Conservation (phyloP, 2,329 filamentous ascomycete genomes). For the Fusarium mangiferae region DNA sequence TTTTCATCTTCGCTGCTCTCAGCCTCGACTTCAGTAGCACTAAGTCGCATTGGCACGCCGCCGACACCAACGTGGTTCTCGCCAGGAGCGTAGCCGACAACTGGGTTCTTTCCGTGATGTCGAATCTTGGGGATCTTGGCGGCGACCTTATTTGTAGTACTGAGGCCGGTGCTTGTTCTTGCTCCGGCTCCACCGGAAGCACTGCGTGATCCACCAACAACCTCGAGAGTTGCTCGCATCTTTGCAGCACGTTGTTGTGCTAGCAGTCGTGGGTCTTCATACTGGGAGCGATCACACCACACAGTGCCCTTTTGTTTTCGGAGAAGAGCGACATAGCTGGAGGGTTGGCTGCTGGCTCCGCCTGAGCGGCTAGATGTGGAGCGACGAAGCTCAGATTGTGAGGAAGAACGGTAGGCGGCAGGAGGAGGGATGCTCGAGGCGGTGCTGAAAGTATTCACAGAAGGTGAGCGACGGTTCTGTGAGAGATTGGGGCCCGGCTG, state of each 20-base stretch:
- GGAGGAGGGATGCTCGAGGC: slow-evolving; percentile 73
- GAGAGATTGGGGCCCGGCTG: slow-evolving; percentile 47
- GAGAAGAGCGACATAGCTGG: slow-evolving; percentile 95
- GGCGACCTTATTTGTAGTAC: slow-evolving; percentile 72
- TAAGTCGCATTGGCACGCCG: slow-evolving; percentile 89
- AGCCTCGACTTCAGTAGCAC: slow-evolving; percentile 94
- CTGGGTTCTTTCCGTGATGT: slow-evolving; percentile 83
- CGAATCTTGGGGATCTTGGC: slow-evolving; percentile 94
- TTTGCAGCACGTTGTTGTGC: slow-evolving; percentile 90
- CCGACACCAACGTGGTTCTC: slow-evolving; percentile 78
- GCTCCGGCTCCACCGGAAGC: slow-evolving; percentile 47
- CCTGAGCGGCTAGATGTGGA: slow-evolving; percentile 85
- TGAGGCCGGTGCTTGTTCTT: slow-evolving; percentile 72
- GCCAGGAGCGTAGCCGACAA: slow-evolving; percentile 81
- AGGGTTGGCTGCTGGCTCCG: slow-evolving; percentile 62
- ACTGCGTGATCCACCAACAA: slow-evolving; percentile 70
- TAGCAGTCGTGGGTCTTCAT: slow-evolving; percentile 85
- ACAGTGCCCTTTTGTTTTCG: slow-evolving; percentile 97
- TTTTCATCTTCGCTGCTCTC: slow-evolving; percentile 84
- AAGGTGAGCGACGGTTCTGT: slow-evolving; percentile 67
- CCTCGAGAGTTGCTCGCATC: slow-evolving; percentile 84
- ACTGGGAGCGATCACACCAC: slow-evolving; percentile 95
- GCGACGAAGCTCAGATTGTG: slow-evolving; percentile 71
- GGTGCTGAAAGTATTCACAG: slow-evolving; percentile 76
- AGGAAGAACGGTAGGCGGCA: slow-evolving; percentile 66